Percentiles rank a stretch among this genome's conserved stretches.
phyloP scores from a whole-genome alignment of 2,329 filamentous ascomycete genomes.

The Pyrenochaeta sp. region DNA sequence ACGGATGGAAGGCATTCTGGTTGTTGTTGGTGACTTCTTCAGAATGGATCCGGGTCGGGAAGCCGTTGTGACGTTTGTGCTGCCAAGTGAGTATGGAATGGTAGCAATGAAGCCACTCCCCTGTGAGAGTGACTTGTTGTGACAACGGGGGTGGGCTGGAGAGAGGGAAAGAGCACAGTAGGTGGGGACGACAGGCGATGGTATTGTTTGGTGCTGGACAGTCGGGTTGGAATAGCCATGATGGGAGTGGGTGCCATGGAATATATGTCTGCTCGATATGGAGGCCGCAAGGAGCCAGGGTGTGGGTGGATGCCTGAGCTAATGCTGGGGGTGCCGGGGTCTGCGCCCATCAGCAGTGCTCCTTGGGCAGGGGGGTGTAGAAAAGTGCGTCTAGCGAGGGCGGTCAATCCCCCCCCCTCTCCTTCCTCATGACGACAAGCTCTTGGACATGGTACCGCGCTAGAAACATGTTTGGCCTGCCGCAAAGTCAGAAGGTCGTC shows the following conservation, averaged over 20 bases:
- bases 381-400: constrained; percentile 30
- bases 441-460: constrained; percentile 13
- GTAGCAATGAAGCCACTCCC: constrained; percentile 39
- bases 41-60: constrained; percentile 39
- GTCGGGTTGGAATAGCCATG: constrained; percentile 25
- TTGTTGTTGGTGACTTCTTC: constrained; percentile 38
- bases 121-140: constrained; percentile 28
- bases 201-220: constrained; percentile 15
- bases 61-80: constrained; percentile 42
- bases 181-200: constrained; percentile 9
- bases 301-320: constrained; percentile 38
- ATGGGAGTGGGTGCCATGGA: constrained; percentile 30
- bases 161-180: constrained; percentile 13
- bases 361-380: constrained; percentile 17
- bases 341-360: constrained; percentile 27
- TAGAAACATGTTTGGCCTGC: constrained; percentile 28
- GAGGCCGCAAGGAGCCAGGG: constrained; percentile 24
- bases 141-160: no score
- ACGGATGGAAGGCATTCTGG: constrained; percentile 44
- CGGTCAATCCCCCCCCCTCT: constrained; percentile 31
- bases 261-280: constrained; percentile 45
- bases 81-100: constrained; percentile 32
- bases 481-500: constrained; percentile 33
- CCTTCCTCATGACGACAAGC: constrained; percentile 41
- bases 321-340: constrained; percentile 15